A percentile compares a stretch with the other conserved stretches of the same genome.
Evolutionary conservation across 495 filamentous ascomycete species (phyloP).

Genomic region (Trichoderma parareesei): DNA sequence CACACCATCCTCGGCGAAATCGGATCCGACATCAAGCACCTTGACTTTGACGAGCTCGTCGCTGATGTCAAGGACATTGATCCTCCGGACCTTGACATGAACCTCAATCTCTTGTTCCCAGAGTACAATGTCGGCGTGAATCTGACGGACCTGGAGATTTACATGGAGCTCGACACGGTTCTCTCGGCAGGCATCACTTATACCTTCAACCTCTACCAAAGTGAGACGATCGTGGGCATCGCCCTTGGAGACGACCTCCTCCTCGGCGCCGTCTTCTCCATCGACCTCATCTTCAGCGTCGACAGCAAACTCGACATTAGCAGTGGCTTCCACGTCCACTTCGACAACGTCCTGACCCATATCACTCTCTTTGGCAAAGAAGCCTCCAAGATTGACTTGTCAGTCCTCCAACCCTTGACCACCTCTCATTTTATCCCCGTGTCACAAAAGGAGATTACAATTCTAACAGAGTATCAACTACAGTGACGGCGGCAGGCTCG

Average conservation of each 20-base stretch:
- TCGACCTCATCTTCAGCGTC: constrained; percentile 4
- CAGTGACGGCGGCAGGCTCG: constrained; percentile 45
- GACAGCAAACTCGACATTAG: constrained; percentile 30
- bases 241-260: constrained; percentile 26
- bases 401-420: constrained; percentile 14
- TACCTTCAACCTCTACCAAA: constrained; percentile 39
- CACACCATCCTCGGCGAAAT: constrained; percentile 20
- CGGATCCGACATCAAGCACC: constrained; percentile 15
- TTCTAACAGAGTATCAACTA: neutral
- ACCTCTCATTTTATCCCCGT: neutral
- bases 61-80: constrained; percentile 22
- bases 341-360: constrained; percentile 37
- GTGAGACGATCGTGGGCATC: constrained; percentile 36
- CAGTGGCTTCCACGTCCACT: constrained; percentile 43
- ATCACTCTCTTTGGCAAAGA: constrained; percentile 37
- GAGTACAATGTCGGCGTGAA: constrained; percentile 37
- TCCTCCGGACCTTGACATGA: constrained; percentile 28
- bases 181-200: constrained; percentile 37
- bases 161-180: constrained; percentile 39
- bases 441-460: no score
- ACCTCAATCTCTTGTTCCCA: constrained; percentile 32
- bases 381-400: constrained; percentile 40
- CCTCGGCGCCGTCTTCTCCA: constrained; percentile 2
- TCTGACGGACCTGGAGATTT: constrained; percentile 35
- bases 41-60: constrained; percentile 11